Evolutionary conservation across 1,284 basidiomycete species (phyloP).

Genomic region (Termitomyces sp.): DNA sequence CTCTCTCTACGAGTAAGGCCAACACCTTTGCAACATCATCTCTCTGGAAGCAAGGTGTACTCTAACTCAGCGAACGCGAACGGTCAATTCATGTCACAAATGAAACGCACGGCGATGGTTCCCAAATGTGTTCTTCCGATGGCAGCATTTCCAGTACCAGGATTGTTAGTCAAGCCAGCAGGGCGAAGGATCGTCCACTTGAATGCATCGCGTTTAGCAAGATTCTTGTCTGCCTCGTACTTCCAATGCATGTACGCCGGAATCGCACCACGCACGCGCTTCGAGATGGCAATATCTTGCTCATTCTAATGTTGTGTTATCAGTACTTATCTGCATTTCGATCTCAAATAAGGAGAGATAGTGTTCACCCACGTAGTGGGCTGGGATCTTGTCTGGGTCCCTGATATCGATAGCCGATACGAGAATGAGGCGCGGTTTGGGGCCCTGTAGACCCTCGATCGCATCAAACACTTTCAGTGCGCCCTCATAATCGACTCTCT

Average conservation of each 20-base stretch:
- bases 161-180: conserved; percentile 48
- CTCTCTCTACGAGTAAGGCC: conserved; percentile 46
- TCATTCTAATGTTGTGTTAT: conserved; percentile 32
- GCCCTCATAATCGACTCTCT: conserved; percentile 66
- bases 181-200: conserved; percentile 72
- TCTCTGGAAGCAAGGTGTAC: conserved; percentile 29
- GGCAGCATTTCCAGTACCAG: conserved; percentile 47
- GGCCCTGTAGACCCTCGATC: conserved; percentile 46
- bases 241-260: conserved; percentile 57
- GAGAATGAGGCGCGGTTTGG: conserved; percentile 52
- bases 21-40: conserved; percentile 62
- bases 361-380: conserved; percentile 46
- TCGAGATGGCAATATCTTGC: conserved; percentile 40
- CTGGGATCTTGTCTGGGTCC: conserved; percentile 45
- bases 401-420: conserved; percentile 66
- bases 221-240: conserved; percentile 66
- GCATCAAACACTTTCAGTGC: conserved; percentile 73
- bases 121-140: conserved; percentile 56
- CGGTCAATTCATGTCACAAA: neutral
- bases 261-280: conserved; percentile 39
- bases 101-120: conserved; percentile 38
- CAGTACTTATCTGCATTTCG: neutral
- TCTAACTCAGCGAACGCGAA: neutral
- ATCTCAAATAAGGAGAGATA: neutral
- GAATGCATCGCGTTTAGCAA: conserved; percentile 53